Evolutionary conservation across 208 protist species (phyloP), one percentile per base, ranked within the genome.

Genomic region (Leishmania turanica): DNA sequence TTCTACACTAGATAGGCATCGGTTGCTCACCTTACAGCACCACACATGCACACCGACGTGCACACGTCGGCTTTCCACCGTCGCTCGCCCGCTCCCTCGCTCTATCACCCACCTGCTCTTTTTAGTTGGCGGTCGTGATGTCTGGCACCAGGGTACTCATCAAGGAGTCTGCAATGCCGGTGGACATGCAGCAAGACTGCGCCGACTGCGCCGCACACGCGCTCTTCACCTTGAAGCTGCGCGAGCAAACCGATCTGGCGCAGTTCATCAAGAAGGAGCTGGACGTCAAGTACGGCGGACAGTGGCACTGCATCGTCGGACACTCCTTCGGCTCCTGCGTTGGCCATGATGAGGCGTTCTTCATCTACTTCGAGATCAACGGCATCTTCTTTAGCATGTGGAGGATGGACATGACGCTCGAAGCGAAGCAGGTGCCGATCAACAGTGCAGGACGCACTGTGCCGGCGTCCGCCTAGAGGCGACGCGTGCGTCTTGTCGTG

Each of bases 261-360:
- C 97, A 98, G 62, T 99, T 99, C 87, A 99, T 99, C 73, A 99
- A 99, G 91, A 99, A 99, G 84, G 98, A 99, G 79, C 94, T 99
- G 34, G 98, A 99, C 88, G 97, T 96, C 77, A 99, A 99, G 89
- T 99, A 99, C 90, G 96, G 98, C 83, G 95, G 97, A 11, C 99
- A 98, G 53, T 99, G 99, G 99, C 99, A 99, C 88, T 99, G 98
- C 92, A 98, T 99, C 81, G 99, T 99, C 15, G 99, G 99, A 37
- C 95, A 99, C 81, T 99, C 99, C 86, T 99, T 99, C 89, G 99
- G 99, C 70, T 99, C 99, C 31, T 99, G 99, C 84, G 99, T 99
- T 53, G 99, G 99, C 9, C 99, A 99, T 88, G 99, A 99, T 85
- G 99, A 91, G 27, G 86, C 89, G 83, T 83, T 93, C 81, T 99